Conservation (phyloP, 257 asterid species). For the Voacanga thouarsii region DNA sequence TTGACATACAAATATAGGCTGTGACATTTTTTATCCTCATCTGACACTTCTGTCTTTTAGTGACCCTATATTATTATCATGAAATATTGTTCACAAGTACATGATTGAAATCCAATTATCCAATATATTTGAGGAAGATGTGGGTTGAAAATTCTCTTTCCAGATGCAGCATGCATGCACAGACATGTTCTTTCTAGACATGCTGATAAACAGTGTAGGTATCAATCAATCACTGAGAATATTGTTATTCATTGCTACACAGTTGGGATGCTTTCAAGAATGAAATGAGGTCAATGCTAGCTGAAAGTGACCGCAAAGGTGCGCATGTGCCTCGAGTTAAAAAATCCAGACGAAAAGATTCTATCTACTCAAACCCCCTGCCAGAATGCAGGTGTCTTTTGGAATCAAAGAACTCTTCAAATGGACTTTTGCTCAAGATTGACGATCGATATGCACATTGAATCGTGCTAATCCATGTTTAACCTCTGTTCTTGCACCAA, state of each 20-base stretch:
- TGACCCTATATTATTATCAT: too few relatives aligned
- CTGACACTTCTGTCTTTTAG: too few relatives aligned
- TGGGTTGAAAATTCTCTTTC: background rate
- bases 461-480: background rate
- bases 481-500: background rate
- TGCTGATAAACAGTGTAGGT: background rate
- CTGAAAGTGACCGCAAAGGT: slow-evolving; percentile 78
- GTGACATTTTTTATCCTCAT: too few relatives aligned
- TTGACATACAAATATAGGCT: too few relatives aligned
- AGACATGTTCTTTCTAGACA: background rate
- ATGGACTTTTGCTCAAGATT: slow-evolving; percentile 17
- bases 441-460: background rate
- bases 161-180: background rate
- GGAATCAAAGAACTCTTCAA: slow-evolving; percentile 50
- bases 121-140: background rate
- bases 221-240: background rate
- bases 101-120: background rate
- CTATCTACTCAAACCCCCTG: slow-evolving; percentile 65
- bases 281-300: slow-evolving; percentile 69
- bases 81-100: background rate
- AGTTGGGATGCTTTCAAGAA: slow-evolving; percentile 78
- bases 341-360: slow-evolving; percentile 69
- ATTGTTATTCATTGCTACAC: slow-evolving; percentile 19
- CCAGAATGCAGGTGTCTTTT: slow-evolving; percentile 83
- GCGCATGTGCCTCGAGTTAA: slow-evolving; percentile 61